Conservation (phyloP, 306 rosid genomes). For the Rosa lucieae region DNA sequence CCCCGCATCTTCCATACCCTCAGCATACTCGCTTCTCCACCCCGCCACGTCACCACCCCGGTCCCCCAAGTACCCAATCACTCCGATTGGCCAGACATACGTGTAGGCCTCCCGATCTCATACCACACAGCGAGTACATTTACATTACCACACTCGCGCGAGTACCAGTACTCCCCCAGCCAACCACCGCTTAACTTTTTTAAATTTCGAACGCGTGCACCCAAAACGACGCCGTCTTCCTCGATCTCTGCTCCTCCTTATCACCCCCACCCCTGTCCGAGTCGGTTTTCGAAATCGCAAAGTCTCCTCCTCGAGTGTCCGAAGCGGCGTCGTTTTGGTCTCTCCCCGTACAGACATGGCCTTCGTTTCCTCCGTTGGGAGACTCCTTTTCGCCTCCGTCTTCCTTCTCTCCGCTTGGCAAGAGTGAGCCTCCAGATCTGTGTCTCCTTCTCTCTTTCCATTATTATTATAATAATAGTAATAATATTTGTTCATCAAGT, state of each 20-base stretch:
- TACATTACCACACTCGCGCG: background rate
- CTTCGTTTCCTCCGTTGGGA: constrained; percentile 54
- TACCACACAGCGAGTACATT: background rate
- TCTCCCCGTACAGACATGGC: constrained; percentile 42
- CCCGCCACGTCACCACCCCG: constrained; percentile 1
- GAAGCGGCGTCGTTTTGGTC: constrained; percentile 27
- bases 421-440: constrained; percentile 56
- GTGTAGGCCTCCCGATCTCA: constrained; percentile 16
- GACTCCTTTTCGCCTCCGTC: constrained; percentile 59
- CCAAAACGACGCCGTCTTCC: constrained; percentile 14
- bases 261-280: constrained; percentile 14
- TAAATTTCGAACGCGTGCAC: constrained; percentile 8
- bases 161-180: background rate
- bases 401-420: constrained; percentile 64
- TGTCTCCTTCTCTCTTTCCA: background rate
- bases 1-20: background rate
- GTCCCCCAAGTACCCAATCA: background rate
- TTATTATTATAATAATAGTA: background rate
- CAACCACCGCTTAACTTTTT: background rate
- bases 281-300: constrained; percentile 1
- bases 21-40: background rate
- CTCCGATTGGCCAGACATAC: constrained; percentile 25
- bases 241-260: constrained; percentile 11
- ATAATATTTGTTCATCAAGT: too few relatives aligned
- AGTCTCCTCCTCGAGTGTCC: background rate